Conservation (phyloP, 108 stramenopile species). For the Chaetoceros tenuissimus region DNA sequence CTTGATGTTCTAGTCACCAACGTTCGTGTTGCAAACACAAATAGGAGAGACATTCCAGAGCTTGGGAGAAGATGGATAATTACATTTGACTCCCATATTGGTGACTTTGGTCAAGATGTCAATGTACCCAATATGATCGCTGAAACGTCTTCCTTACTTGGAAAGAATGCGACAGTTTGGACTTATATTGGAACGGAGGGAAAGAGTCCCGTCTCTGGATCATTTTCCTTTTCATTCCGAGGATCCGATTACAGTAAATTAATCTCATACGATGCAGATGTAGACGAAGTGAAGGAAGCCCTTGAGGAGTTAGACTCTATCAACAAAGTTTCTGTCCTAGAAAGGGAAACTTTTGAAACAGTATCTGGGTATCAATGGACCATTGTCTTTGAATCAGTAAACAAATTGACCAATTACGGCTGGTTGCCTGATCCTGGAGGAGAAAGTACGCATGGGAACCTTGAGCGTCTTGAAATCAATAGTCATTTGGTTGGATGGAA, state of each 20-base stretch:
- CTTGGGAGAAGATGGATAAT: slow-evolving; percentile 46
- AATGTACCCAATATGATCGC: slow-evolving; percentile 26
- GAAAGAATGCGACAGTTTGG: slow-evolving; percentile 24
- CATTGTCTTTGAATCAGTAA: slow-evolving; percentile 37
- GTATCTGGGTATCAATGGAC: slow-evolving; percentile 27
- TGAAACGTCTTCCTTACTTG: slow-evolving; percentile 12
- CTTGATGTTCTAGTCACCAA: slow-evolving; percentile 26
- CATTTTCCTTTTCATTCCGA: slow-evolving; percentile 34
- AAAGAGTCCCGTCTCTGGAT: slow-evolving; percentile 24
- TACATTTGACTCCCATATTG: slow-evolving; percentile 26
- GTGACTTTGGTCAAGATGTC: slow-evolving; percentile 15
- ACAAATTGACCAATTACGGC: slow-evolving; percentile 29
- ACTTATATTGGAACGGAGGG: slow-evolving; percentile 29
- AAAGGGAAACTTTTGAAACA: slow-evolving; percentile 4
- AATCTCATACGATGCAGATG: slow-evolving; percentile 27
- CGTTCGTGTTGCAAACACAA: slow-evolving; percentile 20
- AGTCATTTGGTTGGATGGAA: slow-evolving; percentile 44
- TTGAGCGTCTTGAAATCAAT: slow-evolving; percentile 33
- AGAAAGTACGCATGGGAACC: slow-evolving; percentile 28
- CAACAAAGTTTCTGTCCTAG: slow-evolving; percentile 29
- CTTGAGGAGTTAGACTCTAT: slow-evolving; percentile 37
- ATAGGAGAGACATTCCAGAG: slow-evolving; percentile 24
- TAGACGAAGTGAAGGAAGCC: slow-evolving; percentile 17
- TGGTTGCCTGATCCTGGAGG: slow-evolving; percentile 31
- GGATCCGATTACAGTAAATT: slow-evolving; percentile 17